Conservation (phyloP, 139 green algal genomes). For the Chlorella vulgaris region DNA sequence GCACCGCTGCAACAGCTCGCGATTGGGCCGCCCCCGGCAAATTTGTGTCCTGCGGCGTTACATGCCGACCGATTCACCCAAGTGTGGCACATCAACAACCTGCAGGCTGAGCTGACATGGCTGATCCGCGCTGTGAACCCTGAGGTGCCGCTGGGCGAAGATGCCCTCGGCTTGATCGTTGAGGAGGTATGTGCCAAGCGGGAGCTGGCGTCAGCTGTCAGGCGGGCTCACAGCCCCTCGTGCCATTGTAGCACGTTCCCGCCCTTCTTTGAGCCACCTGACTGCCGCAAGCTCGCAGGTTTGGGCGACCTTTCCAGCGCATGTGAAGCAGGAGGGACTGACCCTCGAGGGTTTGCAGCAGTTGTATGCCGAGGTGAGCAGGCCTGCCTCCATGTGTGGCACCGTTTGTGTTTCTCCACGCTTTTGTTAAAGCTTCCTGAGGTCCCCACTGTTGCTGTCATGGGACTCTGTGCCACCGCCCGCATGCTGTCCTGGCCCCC, state of each 20-base stretch:
- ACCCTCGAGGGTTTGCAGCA: slow-evolving; percentile 29
- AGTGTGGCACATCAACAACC: too few species aligned
- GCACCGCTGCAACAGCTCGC: too few species aligned
- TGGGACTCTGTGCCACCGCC: too few species aligned
- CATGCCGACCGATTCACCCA: too few species aligned
- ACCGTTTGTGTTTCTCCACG: neutral
- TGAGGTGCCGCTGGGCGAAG: slow-evolving; percentile 26
- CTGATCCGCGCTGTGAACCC: slow-evolving; percentile 38
- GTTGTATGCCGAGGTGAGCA: slow-evolving; percentile 32
- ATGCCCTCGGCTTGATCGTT: slow-evolving; percentile 34
- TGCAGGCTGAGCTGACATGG: slow-evolving; percentile 39
- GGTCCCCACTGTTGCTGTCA: too few species aligned
- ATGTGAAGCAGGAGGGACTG: slow-evolving; percentile 30
- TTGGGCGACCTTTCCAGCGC: slow-evolving; percentile 25
- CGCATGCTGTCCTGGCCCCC: too few species aligned
- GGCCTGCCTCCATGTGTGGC: neutral
- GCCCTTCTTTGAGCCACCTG: neutral
- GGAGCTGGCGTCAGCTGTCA: too few species aligned
- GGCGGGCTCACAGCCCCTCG: too few species aligned
- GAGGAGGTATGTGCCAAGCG: slow-evolving; percentile 33
- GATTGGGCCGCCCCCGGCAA: too few species aligned
- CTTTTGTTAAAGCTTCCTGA: neutral
- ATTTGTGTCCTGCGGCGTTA: neutral
- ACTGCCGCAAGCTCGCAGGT: neutral
- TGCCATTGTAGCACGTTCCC: neutral